Base-by-base conservation (phyloP, 192 early-diverging fungal species). In the Coemansia sp. region DNA sequence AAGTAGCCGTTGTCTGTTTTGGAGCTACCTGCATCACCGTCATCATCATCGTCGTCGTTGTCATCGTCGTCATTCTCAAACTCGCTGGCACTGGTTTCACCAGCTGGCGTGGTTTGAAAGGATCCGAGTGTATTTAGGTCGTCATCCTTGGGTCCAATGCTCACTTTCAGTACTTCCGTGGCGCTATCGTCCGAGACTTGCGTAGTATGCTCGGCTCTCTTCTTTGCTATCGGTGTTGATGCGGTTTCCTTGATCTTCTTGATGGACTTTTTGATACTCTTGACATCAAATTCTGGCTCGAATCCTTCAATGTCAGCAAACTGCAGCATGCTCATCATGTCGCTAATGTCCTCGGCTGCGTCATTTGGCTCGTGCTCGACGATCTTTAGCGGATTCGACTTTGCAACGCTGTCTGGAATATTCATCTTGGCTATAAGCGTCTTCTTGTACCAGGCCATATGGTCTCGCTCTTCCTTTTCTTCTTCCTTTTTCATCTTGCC, bases 281-380 rank as follows among this genome's bases (percentile, higher is more conserved):
- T 25, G n/a, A 38, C 15, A 42, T 78, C 75, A 23, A 37, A 55
- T 23, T 67, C 75, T 3, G 75, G 69, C 53, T 55, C 65, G 42
- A 78, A 78, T 10, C 75, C 75, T 45, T 78, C 75, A n/a, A 78
- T 67, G 14, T 78, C 75, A 17, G 75, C 75, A 78, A 78, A 78
- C 50, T 67, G 57, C 31, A 78, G 37, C 30, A 59, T 56, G 19
- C 52, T 62, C 31, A 68, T 41, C 9, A 47, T 52, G 6, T 71
- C 65, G 42, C 41, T 64, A 5, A 78, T 29, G 8, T 71, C 75
- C 17, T 53, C 50, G 9, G 27, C 50, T 0, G 42, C 57, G 13
- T 48, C 11, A 0, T 40, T 54, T 14, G 64, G 29, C 5, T 59
- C 55, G 27, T 70, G 70, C 54, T 79, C 70, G 3, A 79, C 52